Conservation (phyloP, 345 rosid genomes). For the Pistacia vera region DNA sequence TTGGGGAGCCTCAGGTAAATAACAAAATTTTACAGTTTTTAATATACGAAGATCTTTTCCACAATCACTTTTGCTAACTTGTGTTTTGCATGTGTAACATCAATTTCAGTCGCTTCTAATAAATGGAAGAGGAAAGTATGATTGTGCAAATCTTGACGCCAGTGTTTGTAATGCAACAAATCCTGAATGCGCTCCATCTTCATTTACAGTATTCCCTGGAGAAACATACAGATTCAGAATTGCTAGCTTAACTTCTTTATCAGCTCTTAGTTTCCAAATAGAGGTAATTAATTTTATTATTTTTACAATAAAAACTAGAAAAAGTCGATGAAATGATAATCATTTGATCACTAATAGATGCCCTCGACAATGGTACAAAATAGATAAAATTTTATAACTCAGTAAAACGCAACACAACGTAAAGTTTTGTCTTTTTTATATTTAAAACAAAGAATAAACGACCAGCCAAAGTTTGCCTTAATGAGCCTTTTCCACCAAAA, state of each 20-base stretch:
- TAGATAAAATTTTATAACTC: too few species aligned
- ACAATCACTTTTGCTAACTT: neutral
- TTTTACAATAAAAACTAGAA: neutral
- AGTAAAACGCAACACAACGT: too few species aligned
- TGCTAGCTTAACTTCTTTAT: constrained; percentile 33
- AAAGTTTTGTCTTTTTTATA: too few species aligned
- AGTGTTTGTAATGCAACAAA: constrained; percentile 9
- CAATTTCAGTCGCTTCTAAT: constrained; percentile 22
- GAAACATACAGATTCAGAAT: constrained; percentile 33
- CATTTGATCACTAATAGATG: too few species aligned
- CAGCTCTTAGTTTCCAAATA: constrained; percentile 37
- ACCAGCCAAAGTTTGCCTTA: too few species aligned
- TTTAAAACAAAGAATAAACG: too few species aligned
- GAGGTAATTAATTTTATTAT: constrained; percentile 17
- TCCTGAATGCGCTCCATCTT: constrained; percentile 22
- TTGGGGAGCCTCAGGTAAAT: constrained; percentile 38
- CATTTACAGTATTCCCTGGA: constrained; percentile 23
- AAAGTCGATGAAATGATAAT: too few species aligned
- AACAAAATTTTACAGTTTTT: too few species aligned
- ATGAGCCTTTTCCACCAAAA: too few species aligned
- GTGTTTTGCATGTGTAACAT: too few species aligned
- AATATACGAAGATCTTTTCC: too few species aligned
- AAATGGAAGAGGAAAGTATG: constrained; percentile 41
- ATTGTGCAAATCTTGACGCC: constrained; percentile 23
- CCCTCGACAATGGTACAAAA: too few species aligned